A percentile compares a stretch with the other conserved stretches of the same genome.
phyloP scores from a whole-genome alignment of 805 yeast genomes.

The Kuraishia ogatae region DNA sequence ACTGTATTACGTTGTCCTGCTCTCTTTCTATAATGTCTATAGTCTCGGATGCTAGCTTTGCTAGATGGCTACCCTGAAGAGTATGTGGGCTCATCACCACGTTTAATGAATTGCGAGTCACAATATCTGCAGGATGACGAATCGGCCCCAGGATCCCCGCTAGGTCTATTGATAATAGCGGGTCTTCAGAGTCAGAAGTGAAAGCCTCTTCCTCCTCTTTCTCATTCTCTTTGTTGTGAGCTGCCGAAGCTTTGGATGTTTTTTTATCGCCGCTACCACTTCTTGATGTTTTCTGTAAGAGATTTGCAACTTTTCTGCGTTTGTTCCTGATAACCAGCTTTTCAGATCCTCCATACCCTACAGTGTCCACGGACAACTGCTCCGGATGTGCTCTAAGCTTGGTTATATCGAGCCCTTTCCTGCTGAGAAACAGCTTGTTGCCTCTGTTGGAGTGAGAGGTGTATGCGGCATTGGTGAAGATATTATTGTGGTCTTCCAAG shows the following conservation, averaged over 20 bases:
- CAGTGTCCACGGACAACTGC: slow-evolving; percentile 9
- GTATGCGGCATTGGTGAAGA: slow-evolving; percentile 5
- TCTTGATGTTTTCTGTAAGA: slow-evolving; percentile 6
- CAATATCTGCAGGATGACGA: slow-evolving; percentile 70
- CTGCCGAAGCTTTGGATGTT: slow-evolving; percentile 12
- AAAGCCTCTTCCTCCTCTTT: slow-evolving; percentile 10
- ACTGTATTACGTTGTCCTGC: slow-evolving; percentile 63
- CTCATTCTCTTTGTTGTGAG: slow-evolving; percentile 7
- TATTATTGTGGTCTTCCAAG: slow-evolving; percentile 1
- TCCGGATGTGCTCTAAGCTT: slow-evolving; percentile 13
- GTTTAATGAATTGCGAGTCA: slow-evolving; percentile 59
- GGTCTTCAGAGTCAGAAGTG: slow-evolving; percentile 25
- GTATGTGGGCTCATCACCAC: slow-evolving; percentile 47
- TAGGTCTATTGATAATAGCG: slow-evolving; percentile 42
- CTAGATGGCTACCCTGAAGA: slow-evolving; percentile 32
- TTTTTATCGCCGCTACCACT: slow-evolving; percentile 2
- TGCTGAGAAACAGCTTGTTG: slow-evolving; percentile 16
- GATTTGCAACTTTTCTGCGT: slow-evolving; percentile 14
- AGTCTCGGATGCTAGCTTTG: slow-evolving; percentile 59
- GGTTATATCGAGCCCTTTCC: slow-evolving; percentile 15
- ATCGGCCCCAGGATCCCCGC: slow-evolving; percentile 68
- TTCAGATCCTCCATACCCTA: slow-evolving; percentile 10
- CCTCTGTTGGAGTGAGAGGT: slow-evolving; percentile 20
- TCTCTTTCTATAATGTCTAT: slow-evolving; percentile 76
- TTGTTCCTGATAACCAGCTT: slow-evolving; percentile 17